Conservation (phyloP, 1,284 basidiomycete genomes). For the Sphaerobolus stellatus region DNA sequence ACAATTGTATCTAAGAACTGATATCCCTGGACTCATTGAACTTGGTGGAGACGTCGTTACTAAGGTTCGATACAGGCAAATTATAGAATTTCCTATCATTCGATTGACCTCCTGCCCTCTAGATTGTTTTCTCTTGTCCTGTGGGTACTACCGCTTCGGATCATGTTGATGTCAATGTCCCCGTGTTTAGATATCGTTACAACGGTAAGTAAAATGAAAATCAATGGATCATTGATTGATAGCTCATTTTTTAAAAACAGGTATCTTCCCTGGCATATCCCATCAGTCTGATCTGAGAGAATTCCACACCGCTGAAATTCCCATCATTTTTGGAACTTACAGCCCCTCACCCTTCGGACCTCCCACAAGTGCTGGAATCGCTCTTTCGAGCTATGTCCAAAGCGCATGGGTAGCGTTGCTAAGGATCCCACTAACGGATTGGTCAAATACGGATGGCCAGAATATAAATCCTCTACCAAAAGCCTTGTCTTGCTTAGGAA, state of each 20-base stretch:
- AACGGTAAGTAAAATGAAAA: neutral
- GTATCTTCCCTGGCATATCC: neutral
- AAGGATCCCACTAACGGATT: neutral
- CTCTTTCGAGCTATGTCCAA: neutral
- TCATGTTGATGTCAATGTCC: neutral
- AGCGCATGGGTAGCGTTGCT: neutral
- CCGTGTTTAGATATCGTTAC: neutral
- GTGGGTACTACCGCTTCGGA: neutral
- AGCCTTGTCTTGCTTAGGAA: neutral
- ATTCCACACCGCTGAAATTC: neutral
- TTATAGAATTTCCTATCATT: neutral
- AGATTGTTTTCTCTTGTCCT: constrained; percentile 3
- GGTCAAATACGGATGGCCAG: neutral
- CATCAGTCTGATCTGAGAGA: neutral
- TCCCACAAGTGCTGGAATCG: neutral
- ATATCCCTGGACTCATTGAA: neutral
- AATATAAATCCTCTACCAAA: neutral
- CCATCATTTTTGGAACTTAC: neutral
- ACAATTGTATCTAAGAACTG: neutral
- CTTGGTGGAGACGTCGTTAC: neutral
- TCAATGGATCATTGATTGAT: neutral
- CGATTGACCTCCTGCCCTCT: neutral
- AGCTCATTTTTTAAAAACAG: neutral
- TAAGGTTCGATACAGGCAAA: neutral
- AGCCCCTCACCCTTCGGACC: neutral